A percentile compares a stretch with the other conserved stretches of the same genome.
These are phyloP conservation scores for Penicillium subrubescens DNA, from an alignment of 495 filamentous ascomycete species.

Conservation along the genomic window DNA sequence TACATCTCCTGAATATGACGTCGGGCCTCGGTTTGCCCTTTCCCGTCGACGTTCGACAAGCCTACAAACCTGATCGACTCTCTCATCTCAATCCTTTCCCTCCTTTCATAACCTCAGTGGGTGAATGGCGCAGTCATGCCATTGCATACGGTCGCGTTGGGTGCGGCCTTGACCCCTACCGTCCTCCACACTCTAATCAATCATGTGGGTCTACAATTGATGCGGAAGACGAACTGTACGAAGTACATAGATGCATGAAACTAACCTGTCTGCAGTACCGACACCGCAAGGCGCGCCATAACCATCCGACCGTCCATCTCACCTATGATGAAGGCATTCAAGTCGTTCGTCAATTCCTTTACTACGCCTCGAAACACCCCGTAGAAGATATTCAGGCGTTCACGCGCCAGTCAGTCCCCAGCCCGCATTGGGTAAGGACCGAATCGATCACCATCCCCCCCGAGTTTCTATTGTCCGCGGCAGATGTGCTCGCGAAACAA, in stretches of 20 bases:
- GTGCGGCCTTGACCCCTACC: slow-evolving; percentile 74
- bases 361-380: slow-evolving; percentile 78
- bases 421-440: slow-evolving; percentile 83
- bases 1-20: slow-evolving; percentile 3
- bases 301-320: slow-evolving; percentile 82
- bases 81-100: background rate
- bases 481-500: slow-evolving; percentile 63
- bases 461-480: slow-evolving; percentile 60
- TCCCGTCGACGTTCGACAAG: background rate
- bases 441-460: slow-evolving; percentile 71
- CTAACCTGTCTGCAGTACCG: slow-evolving; percentile 63
- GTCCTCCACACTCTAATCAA: slow-evolving; percentile 76
- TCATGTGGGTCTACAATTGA: slow-evolving; percentile 57
- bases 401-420: slow-evolving; percentile 85
- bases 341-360: slow-evolving; percentile 81
- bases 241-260: slow-evolving; percentile 7
- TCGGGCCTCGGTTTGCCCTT: slow-evolving; percentile 1
- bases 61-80: background rate
- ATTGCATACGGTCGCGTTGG: slow-evolving; percentile 73
- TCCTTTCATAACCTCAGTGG: background rate
- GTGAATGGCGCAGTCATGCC: slow-evolving; percentile 46
- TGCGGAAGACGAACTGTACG: background rate
- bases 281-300: slow-evolving; percentile 69
- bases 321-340: slow-evolving; percentile 95
- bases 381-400: slow-evolving; percentile 92